Conservation (phyloP, 2,329 filamentous ascomycete genomes). For the Aspergillus melleus region DNA sequence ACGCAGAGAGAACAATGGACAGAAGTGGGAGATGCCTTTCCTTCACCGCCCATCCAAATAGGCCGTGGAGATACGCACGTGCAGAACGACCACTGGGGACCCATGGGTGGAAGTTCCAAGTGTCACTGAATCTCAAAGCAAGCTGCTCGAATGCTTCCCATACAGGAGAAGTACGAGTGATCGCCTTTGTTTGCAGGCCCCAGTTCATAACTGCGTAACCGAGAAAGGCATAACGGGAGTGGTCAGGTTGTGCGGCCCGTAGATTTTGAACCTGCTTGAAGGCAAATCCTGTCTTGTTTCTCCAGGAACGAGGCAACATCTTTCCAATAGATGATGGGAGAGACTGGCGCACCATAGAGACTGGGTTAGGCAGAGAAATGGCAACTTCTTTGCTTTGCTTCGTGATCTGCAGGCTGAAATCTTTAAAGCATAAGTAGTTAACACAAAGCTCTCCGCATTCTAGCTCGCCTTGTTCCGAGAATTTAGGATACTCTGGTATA, state of each 20-base stretch:
- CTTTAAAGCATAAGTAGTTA: slow-evolving; percentile 21
- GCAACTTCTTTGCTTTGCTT: not conserved
- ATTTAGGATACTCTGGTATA: slow-evolving; percentile 6
- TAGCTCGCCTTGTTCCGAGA: slow-evolving; percentile 6
- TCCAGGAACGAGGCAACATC: not conserved
- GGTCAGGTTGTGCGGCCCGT: slow-evolving; percentile 2
- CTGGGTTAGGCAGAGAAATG: not conserved
- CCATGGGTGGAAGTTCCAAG: slow-evolving; percentile 27
- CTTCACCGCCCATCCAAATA: slow-evolving; percentile 24
- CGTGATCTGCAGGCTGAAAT: slow-evolving; percentile 19
- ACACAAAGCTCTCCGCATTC: slow-evolving; percentile 24
- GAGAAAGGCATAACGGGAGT: slow-evolving; percentile 14
- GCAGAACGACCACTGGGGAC: slow-evolving; percentile 15
- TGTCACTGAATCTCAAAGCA: slow-evolving; percentile 18
- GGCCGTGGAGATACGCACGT: slow-evolving; percentile 17
- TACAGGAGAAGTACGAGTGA: slow-evolving; percentile 3
- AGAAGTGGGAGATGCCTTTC: slow-evolving; percentile 20
- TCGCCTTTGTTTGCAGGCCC: slow-evolving; percentile 18
- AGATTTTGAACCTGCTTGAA: not conserved
- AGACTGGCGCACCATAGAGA: not conserved
- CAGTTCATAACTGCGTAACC: slow-evolving; percentile 18
- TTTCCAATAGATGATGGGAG: too few relatives aligned
- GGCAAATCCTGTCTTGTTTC: not conserved
- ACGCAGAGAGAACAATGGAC: slow-evolving; percentile 1
- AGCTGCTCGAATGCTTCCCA: slow-evolving; percentile 20